Base-by-base conservation (phyloP, 805 yeast genomes). In the Candida berthetii region DNA sequence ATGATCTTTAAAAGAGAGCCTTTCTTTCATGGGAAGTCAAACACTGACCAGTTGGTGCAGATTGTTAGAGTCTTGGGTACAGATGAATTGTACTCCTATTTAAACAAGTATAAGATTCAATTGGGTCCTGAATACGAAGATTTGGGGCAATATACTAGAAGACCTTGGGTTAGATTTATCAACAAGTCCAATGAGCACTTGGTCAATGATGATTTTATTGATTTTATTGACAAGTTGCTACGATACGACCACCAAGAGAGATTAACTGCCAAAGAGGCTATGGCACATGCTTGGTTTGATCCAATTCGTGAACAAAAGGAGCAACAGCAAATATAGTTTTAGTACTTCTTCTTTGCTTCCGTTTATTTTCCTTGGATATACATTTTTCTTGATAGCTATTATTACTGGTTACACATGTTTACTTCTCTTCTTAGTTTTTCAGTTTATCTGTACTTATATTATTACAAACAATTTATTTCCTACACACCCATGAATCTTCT, bases 1-100 rank as follows among this genome's bases (percentile, higher is more conserved):
- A 85, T 89, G 61, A 80, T 87, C 28, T 87, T 88, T 68, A 85
- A 83, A 57, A 85, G 81, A 57, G 96, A 89, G 55, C 96, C 96
- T 11, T 85, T 89, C 49, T 89, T 89, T 74, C 91, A 86, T 60
- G 96, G 96, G 17, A 82, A 85, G 47, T 84, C 95, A 17, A 89
- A 89, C 61, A 85, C 89, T 33, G 96, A 89, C 65, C 96, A 89
- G 65, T 68, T 89, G 54, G 95, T 89, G 19, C 90, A 87, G 61
- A 88, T 89, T 47, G 96, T 89, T 13, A 75, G 86, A 46, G 93
- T 89, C 2, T 71, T 89, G 52, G 96, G 96, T 17, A 84, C 96
- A 1, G 84, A 82, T 44, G 90, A 80, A 49, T 69, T 89, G 40
- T 66, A 78, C 55, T 65, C 64, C 38, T 88, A 87, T 60, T 68